Conservation (phyloP, 306 rosid species). For the Quercus rubra region DNA sequence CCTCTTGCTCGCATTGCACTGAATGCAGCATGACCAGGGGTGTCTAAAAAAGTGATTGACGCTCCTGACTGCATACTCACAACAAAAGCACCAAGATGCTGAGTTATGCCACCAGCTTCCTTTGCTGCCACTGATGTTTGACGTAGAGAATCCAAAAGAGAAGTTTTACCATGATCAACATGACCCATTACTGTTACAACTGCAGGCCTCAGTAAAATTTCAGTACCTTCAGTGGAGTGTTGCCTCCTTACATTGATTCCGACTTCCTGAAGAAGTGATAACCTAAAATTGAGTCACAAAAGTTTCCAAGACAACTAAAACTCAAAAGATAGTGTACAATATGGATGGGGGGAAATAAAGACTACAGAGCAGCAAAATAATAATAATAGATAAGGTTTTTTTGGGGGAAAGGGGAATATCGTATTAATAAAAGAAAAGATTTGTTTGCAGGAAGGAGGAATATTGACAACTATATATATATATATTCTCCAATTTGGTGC, state of each 20-base stretch:
- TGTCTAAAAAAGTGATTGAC: conserved; percentile 87
- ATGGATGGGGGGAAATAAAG: neutral
- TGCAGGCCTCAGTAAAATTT: conserved; percentile 70
- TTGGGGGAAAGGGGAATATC: no score
- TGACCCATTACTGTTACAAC: conserved; percentile 99
- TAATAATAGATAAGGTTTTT: neutral
- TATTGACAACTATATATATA: neutral
- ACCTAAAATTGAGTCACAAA: conserved; percentile 8
- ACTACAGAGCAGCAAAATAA: neutral
- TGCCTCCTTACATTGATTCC: conserved; percentile 76
- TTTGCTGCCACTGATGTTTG: conserved; percentile 91
- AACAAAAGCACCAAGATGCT: conserved; percentile 96
- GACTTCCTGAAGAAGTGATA: conserved; percentile 60
- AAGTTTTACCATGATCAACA: conserved; percentile 97
- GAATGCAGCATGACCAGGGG: conserved; percentile 99
- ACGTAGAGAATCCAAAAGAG: conserved; percentile 90
- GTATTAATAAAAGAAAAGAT: neutral
- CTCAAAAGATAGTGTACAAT: conserved; percentile 16
- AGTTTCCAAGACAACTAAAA: conserved; percentile 1
- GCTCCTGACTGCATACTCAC: conserved; percentile 91
- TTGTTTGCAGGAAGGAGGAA: no score
- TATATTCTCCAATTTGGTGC: neutral
- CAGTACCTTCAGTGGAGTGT: conserved; percentile 69
- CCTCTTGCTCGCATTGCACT: conserved; percentile 99
- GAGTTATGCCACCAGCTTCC: conserved; percentile 98